Base-by-base conservation (phyloP, 2,329 filamentous ascomycete species). In the Ophiostoma tasmaniense region DNA sequence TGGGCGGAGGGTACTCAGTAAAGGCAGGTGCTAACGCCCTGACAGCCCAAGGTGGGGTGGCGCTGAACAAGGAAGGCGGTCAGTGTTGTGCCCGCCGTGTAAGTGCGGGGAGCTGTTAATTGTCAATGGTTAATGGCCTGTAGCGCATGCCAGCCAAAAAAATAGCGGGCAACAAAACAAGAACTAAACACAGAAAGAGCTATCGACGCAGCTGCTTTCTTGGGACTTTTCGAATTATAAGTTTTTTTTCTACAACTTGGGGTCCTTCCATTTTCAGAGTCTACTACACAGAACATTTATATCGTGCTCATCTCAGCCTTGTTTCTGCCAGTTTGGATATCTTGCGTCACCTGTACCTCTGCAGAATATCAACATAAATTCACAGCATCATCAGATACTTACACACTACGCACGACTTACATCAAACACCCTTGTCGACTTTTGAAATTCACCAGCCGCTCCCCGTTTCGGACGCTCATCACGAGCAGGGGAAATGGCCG, bases 401-500 rank as follows among this genome's bases (percentile, higher is more conserved):
- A 14, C 37, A 25, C 22, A 25, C 30, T 11, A 33, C 59, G 8
- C 14, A 62, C 17, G 30, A 33, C 35, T 50, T 64, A 37, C 14
- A 66, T 25, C 52, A 45, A 66, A 33, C 52, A 45, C 42, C 42
- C 17, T 45, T 45, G 28, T 45, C 33, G 67, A 45, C 42, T 42
- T 25, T 52, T 50, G 30, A 17, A 42, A 39, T n/a, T 39, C 42
- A 20, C 67, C 68, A 37, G 68, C 52, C 68, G 68, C 39, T 30
- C 45, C 66, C 62, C 52, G 50, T 71, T 69, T 68, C 61, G n/a
- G 25, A 66, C 22, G 59, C 42, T 62, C 35, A 42, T 45, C 75
- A 37, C 33, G 61, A 64, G 61, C 61, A 13, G 61, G 39, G 61
- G 61, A 72, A 73, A 94, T 94, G 91, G 89, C 90, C 69, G 83